Evolutionary conservation across 805 yeast genomes (phyloP).

Genomic region (Ogataea trehalophila): DNA sequence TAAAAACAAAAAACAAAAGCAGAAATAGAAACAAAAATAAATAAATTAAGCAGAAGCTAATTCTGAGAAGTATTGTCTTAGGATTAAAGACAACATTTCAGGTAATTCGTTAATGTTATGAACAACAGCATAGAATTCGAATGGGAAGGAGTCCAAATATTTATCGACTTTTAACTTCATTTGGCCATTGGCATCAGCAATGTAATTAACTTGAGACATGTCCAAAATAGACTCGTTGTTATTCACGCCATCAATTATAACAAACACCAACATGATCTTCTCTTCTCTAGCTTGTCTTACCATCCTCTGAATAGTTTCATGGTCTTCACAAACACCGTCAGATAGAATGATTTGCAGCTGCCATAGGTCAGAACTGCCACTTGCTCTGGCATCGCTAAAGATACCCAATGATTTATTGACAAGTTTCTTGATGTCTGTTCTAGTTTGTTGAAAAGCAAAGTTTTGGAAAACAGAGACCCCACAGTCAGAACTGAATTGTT

Average conservation of each 20-base stretch:
- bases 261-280: constrained; percentile 91
- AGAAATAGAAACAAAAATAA: background rate
- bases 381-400: constrained; percentile 52
- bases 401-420: constrained; percentile 67
- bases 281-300: constrained; percentile 92
- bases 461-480: constrained; percentile 82
- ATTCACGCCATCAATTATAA: constrained; percentile 84
- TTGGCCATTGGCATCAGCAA: constrained; percentile 63
- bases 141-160: constrained; percentile 92
- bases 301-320: constrained; percentile 70
- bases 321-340: constrained; percentile 98
- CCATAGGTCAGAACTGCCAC: constrained; percentile 66
- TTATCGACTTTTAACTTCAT: constrained; percentile 72
- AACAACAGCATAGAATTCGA: constrained; percentile 93
- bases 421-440: constrained; percentile 76
- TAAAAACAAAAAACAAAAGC: constrained; percentile 1
- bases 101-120: constrained; percentile 87
- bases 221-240: constrained; percentile 85
- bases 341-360: constrained; percentile 88
- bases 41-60: constrained; percentile 33
- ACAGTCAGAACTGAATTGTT: constrained; percentile 75
- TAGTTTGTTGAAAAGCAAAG: constrained; percentile 85
- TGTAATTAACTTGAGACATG: constrained; percentile 88
- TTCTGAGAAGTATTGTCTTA: constrained; percentile 89
- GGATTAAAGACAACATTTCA: constrained; percentile 79